Conservation (phyloP, 2,329 filamentous ascomycete genomes). For the Colletotrichum gloeosporioides region DNA sequence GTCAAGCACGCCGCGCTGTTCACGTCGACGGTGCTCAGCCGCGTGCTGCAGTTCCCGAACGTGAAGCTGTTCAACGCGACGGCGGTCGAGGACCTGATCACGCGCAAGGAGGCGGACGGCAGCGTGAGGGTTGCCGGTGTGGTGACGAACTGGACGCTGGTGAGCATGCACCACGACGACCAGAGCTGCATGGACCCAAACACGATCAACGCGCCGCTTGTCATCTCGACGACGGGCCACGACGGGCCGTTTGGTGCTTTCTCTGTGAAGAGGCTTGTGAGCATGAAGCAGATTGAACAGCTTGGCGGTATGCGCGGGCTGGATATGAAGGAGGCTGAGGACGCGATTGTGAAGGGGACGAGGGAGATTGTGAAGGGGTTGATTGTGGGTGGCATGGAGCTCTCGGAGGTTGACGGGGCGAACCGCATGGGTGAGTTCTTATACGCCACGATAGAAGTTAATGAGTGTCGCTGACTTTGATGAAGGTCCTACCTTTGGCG, state of each 20-base stretch:
- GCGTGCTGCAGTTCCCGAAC: slow-evolving; percentile 85
- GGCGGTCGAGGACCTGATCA: slow-evolving; percentile 90
- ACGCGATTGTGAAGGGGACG: slow-evolving; percentile 91
- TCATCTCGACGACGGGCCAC: slow-evolving; percentile 91
- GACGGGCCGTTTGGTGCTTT: slow-evolving; percentile 93
- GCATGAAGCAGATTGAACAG: slow-evolving; percentile 83
- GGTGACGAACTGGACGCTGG: slow-evolving; percentile 95
- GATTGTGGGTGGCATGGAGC: slow-evolving; percentile 94
- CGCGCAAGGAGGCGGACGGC: slow-evolving; percentile 63
- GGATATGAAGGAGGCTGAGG: slow-evolving; percentile 91
- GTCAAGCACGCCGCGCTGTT: slow-evolving; percentile 95
- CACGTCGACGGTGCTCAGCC: slow-evolving; percentile 84
- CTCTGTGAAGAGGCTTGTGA: slow-evolving; percentile 87
- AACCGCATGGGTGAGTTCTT: slow-evolving; percentile 76
- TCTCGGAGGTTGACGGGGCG: slow-evolving; percentile 87
- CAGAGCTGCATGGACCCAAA: slow-evolving; percentile 97
- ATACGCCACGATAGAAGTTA: not conserved
- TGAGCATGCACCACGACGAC: slow-evolving; percentile 85
- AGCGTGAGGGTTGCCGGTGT: slow-evolving; percentile 81
- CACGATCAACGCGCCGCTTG: slow-evolving; percentile 90
- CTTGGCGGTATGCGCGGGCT: slow-evolving; percentile 92
- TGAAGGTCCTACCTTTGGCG: slow-evolving; percentile 63
- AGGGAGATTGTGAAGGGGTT: slow-evolving; percentile 87
- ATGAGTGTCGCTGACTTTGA: not conserved
- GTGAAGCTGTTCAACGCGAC: slow-evolving; percentile 98